These are phyloP conservation scores for Mycocentrospora acerina DNA, from an alignment of 2,329 filamentous ascomycete species.

Conservation along the genomic window DNA sequence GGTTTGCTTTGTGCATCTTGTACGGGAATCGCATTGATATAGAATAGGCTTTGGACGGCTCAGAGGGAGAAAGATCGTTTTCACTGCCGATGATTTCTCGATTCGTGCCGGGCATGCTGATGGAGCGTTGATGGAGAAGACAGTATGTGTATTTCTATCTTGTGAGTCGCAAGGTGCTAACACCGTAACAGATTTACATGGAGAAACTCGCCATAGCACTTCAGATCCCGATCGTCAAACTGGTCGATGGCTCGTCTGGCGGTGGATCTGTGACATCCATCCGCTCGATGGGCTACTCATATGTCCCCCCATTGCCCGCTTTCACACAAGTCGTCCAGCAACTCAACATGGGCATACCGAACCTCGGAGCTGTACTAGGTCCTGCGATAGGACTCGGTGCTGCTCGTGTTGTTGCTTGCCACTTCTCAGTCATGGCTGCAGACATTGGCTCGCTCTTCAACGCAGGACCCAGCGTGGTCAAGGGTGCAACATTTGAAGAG, in stretches of 20 bases:
- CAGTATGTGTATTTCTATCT: constrained; percentile 25
- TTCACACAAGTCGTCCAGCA: constrained; percentile 59
- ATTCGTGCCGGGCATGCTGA: constrained; percentile 66
- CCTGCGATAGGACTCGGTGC: constrained; percentile 66
- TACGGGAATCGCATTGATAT: constrained; percentile 2
- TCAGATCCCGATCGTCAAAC: constrained; percentile 62
- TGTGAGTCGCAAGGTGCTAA: constrained; percentile 11
- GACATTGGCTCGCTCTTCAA: constrained; percentile 65
- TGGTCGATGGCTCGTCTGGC: constrained; percentile 65
- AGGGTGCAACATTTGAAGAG: constrained; percentile 65
- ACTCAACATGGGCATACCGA: constrained; percentile 64
- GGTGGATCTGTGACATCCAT: constrained; percentile 65
- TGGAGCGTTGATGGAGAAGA: constrained; percentile 60
- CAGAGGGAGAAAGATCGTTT: constrained; percentile 56
- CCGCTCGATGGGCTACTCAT: constrained; percentile 56
- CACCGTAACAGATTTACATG: constrained; percentile 50
- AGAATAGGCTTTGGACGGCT: constrained; percentile 51
- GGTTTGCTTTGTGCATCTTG: not conserved
- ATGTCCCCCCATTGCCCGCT: constrained; percentile 59
- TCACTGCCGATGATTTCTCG: constrained; percentile 66
- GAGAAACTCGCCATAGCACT: constrained; percentile 62
- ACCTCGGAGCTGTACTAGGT: constrained; percentile 63
- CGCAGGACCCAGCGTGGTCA: constrained; percentile 64
- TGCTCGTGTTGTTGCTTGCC: constrained; percentile 61
- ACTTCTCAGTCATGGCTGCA: constrained; percentile 67